These are phyloP conservation scores for Candida ulmi DNA, from an alignment of 805 yeast genomes.

Conservation along the genomic window DNA sequence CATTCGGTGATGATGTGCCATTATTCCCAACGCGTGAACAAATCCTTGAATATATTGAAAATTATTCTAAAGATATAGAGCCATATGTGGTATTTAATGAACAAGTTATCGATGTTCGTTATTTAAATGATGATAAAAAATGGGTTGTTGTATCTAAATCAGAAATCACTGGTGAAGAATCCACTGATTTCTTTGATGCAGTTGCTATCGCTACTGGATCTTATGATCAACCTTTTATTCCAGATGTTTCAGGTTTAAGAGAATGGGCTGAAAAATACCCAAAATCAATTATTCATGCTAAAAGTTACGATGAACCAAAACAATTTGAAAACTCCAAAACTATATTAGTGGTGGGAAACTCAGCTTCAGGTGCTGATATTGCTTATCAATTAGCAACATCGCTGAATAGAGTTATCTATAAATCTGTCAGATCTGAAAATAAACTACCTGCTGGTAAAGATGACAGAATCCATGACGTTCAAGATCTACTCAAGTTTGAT, in stretches of 20 bases:
- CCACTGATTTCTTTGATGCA: conserved; percentile 44
- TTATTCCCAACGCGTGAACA: conserved; percentile 56
- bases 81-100: conserved; percentile 38
- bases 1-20: conserved; percentile 42
- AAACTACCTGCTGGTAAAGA: conserved; percentile 38
- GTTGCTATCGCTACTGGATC: conserved; percentile 62
- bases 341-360: conserved; percentile 67
- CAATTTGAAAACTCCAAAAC: conserved; percentile 33
- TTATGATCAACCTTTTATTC: conserved; percentile 55
- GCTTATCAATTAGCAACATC: conserved; percentile 51
- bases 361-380: conserved; percentile 73
- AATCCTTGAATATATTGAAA: conserved; percentile 54
- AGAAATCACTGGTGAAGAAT: conserved; percentile 17
- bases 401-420: conserved; percentile 37
- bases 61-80: conserved; percentile 44
- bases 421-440: conserved; percentile 44
- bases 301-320: conserved; percentile 43
- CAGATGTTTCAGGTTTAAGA: conserved; percentile 47
- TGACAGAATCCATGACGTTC: conserved; percentile 34
- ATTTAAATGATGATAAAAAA: conserved; percentile 15
- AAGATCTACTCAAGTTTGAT: conserved; percentile 37
- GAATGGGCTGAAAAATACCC: conserved; percentile 42
- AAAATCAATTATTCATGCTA: conserved; percentile 49
- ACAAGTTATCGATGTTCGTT: conserved; percentile 37
- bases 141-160: conserved; percentile 41